A percentile compares a stretch with the other conserved stretches of the same genome.
Evolutionary conservation across 371 early-diverging fungal species (phyloP).

Genomic region (Blastocladiella emersonii): DNA sequence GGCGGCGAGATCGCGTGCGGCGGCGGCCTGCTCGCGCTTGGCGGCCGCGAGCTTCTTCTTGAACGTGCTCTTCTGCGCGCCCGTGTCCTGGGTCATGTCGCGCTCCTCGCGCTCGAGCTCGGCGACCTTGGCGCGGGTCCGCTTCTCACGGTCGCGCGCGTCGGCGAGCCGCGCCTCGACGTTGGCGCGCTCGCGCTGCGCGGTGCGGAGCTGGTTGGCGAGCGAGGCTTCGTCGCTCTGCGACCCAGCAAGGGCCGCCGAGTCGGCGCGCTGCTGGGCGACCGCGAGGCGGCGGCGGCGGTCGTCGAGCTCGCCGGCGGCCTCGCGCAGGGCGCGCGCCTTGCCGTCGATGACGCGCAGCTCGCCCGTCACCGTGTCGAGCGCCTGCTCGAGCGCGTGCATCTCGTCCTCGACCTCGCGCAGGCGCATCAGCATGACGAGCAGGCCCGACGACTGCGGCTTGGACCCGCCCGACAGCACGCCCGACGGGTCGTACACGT

Average conservation of each 20-base stretch:
- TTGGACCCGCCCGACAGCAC: conserved; percentile 91
- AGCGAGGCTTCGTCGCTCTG: no score
- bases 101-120: conserved; percentile 43
- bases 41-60: conserved; percentile 49
- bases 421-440: conserved; percentile 1
- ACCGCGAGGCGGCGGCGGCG: conserved; percentile 48
- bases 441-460: conserved; percentile 8
- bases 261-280: neutral
- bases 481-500: conserved; percentile 96
- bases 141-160: conserved; percentile 25
- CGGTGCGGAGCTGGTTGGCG: neutral
- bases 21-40: conserved; percentile 38
- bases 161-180: conserved; percentile 16
- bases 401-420: conserved; percentile 31
- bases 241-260: neutral
- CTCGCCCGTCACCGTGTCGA: conserved; percentile 7
- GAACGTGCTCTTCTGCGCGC: conserved; percentile 68
- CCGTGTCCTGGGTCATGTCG: conserved; percentile 79
- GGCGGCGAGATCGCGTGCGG: conserved; percentile 8
- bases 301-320: conserved; percentile 51
- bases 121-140: conserved; percentile 17
- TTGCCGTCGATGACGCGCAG: conserved; percentile 22
- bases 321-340: conserved; percentile 51
- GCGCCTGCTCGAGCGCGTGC: conserved; percentile 20
- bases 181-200: conserved; percentile 7